Conservation (phyloP, 352 stramenopile genomes). For the Salisapilia sapeloensis region DNA sequence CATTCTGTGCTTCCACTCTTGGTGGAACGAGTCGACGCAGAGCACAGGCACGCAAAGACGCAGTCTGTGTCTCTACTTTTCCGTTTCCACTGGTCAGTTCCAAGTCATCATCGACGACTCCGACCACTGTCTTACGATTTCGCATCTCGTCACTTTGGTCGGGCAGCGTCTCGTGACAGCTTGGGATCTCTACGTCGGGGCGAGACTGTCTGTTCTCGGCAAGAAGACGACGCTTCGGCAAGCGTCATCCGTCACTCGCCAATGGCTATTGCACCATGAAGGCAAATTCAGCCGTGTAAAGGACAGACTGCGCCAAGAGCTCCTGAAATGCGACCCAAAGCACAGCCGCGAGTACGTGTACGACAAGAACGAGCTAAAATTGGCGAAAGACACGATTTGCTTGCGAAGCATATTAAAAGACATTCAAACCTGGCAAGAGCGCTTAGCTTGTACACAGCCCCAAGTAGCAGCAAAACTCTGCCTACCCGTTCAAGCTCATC, state of each 20-base stretch:
- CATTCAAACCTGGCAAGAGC: too few relatives aligned
- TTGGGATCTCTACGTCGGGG: constrained; percentile 57
- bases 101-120: constrained; percentile 46
- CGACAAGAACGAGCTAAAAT: too few relatives aligned
- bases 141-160: constrained; percentile 27
- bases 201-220: constrained; percentile 34
- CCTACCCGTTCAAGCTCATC: too few relatives aligned
- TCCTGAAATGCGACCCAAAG: constrained; percentile 44
- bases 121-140: constrained; percentile 62
- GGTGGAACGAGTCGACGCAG: constrained; percentile 37
- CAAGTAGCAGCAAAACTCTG: too few relatives aligned
- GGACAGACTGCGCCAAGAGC: constrained; percentile 22
- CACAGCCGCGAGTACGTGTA: constrained; percentile 9
- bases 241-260: constrained; percentile 44
- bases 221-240: constrained; percentile 56
- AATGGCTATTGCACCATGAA: constrained; percentile 49
- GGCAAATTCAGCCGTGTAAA: constrained; percentile 14
- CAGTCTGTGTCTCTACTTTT: constrained; percentile 35
- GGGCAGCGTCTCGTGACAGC: constrained; percentile 18
- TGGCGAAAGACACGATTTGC: too few relatives aligned
- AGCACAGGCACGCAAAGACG: constrained; percentile 14
- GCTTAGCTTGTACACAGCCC: too few relatives aligned
- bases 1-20: constrained; percentile 54
- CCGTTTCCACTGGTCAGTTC: constrained; percentile 39
- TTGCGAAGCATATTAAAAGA: too few relatives aligned